phyloP scores from a whole-genome alignment of 176 grass and related monocot genomes.

The Cenchrus fungigraminus region DNA sequence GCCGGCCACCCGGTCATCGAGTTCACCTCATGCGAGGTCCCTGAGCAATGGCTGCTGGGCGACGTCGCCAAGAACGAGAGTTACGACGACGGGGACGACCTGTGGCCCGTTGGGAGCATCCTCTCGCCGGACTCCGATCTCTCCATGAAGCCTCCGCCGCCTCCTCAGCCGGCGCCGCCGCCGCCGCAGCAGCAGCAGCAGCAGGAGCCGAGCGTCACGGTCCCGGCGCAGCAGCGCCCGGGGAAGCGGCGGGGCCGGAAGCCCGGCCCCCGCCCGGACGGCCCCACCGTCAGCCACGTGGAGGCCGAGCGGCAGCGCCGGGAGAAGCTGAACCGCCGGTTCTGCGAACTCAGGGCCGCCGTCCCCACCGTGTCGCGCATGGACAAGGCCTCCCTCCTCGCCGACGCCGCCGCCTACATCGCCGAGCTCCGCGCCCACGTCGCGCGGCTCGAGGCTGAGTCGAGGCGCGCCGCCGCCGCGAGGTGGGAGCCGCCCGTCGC shows the following conservation, averaged over 20 bases:
- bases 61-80: slow-evolving; percentile 45
- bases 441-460: slow-evolving; percentile 47
- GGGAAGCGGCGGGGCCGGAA: slow-evolving; percentile 54
- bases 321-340: slow-evolving; percentile 79
- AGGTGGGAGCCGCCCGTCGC: slow-evolving; percentile 29
- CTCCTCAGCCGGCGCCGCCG: not conserved
- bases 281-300: slow-evolving; percentile 58
- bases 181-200: not conserved
- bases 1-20: slow-evolving; percentile 38
- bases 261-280: slow-evolving; percentile 27
- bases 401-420: slow-evolving; percentile 76
- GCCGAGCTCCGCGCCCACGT: slow-evolving; percentile 61
- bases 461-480: slow-evolving; percentile 20
- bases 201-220: not conserved
- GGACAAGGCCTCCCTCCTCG: slow-evolving; percentile 92
- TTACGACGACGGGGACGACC: not conserved
- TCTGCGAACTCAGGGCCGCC: slow-evolving; percentile 75
- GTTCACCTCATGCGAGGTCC: slow-evolving; percentile 54
- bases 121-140: slow-evolving; percentile 48
- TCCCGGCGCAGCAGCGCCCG: not conserved
- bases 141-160: not conserved
- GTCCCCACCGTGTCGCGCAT: slow-evolving; percentile 82
- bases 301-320: slow-evolving; percentile 83
- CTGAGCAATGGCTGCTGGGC: slow-evolving; percentile 54
- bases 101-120: slow-evolving; percentile 26